Conservation (phyloP, 306 rosid species). For the Calophaca sinica region DNA sequence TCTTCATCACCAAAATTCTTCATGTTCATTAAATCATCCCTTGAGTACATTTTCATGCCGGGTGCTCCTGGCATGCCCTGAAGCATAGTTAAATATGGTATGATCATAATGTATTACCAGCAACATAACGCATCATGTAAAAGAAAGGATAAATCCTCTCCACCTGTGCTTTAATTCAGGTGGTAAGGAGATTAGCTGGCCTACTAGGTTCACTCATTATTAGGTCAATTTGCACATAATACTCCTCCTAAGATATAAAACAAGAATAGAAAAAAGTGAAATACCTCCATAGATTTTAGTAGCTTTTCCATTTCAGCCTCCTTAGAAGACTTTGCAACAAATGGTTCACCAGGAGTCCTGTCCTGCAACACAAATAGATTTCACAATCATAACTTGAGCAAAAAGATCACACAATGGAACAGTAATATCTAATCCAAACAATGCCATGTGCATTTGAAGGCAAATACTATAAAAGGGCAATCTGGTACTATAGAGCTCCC, state of each 20-base stretch:
- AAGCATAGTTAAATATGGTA: slow-evolving; percentile 38
- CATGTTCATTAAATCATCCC: slow-evolving; percentile 91
- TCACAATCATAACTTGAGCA: slow-evolving; percentile 5
- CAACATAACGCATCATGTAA: slow-evolving; percentile 6
- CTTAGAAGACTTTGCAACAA: slow-evolving; percentile 81
- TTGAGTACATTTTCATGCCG: slow-evolving; percentile 93
- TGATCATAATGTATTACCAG: slow-evolving; percentile 11
- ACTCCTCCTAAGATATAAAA: neutral
- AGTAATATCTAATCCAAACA: slow-evolving; percentile 22
- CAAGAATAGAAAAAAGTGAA: neutral
- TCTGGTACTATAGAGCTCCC: neutral
- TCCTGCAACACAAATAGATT: slow-evolving; percentile 55
- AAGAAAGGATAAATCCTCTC: neutral
- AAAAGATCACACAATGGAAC: slow-evolving; percentile 25
- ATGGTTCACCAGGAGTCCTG: slow-evolving; percentile 89
- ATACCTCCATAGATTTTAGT: slow-evolving; percentile 93
- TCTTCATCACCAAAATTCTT: slow-evolving; percentile 76
- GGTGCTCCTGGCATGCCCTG: slow-evolving; percentile 99
- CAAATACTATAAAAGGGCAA: slow-evolving; percentile 3
- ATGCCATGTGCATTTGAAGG: slow-evolving; percentile 21
- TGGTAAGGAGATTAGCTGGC: neutral
- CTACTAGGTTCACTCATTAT: no score
- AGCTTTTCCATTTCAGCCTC: slow-evolving; percentile 97
- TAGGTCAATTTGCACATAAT: neutral
- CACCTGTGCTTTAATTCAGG: no score